These are phyloP conservation scores for Boletellus emodensis DNA, from an alignment of 768 basidiomycete genomes.

Conservation along the genomic window DNA sequence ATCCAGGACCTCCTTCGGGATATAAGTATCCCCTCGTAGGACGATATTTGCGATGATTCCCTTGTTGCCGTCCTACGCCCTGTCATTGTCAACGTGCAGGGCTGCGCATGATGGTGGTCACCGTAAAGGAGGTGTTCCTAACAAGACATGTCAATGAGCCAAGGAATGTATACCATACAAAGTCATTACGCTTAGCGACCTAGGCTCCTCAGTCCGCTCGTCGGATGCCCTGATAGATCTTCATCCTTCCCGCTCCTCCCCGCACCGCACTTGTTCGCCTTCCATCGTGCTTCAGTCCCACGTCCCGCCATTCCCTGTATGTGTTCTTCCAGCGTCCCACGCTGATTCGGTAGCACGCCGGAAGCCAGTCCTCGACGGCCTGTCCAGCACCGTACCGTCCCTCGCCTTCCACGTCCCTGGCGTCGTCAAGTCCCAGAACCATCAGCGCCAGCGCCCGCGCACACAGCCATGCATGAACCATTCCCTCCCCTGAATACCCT, in stretches of 20 bases:
- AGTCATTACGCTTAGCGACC: too few relatives aligned
- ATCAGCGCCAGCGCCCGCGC: conserved; percentile 56
- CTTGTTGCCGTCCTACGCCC: too few relatives aligned
- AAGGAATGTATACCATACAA: too few relatives aligned
- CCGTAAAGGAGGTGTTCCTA: too few relatives aligned
- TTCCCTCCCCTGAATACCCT: conserved; percentile 70
- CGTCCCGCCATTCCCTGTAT: conserved; percentile 1
- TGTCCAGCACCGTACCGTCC: conserved; percentile 20
- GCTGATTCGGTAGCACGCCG: conserved; percentile 17
- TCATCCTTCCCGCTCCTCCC: conserved; percentile 25
- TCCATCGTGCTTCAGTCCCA: neutral
- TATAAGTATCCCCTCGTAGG: too few relatives aligned
- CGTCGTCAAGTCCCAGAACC: conserved; percentile 44
- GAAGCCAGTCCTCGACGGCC: conserved; percentile 24
- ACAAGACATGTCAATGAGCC: too few relatives aligned
- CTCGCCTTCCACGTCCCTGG: conserved; percentile 9
- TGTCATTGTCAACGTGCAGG: too few relatives aligned
- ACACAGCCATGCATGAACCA: conserved; percentile 67
- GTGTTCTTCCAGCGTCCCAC: conserved; percentile 13
- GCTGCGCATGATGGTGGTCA: too few relatives aligned
- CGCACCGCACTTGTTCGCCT: conserved; percentile 1
- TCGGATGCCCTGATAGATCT: conserved; percentile 14
- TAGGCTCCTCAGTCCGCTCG: too few relatives aligned
- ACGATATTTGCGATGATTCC: too few relatives aligned
- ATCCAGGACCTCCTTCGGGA: too few relatives aligned